Conservation (phyloP, 1,139 yeast species). For the Lodderomyces margitis region DNA sequence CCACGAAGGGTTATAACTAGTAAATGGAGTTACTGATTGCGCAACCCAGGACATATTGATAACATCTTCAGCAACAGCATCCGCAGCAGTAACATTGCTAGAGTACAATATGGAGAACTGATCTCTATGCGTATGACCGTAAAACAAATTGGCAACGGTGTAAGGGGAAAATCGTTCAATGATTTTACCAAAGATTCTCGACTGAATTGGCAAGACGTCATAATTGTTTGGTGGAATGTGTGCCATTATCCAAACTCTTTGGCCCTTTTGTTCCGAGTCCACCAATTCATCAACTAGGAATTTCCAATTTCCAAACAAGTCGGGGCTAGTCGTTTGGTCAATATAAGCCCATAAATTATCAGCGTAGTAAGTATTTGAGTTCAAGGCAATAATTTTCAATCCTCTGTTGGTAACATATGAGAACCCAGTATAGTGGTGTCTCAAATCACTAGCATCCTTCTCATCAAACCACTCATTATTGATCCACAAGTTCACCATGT, state of each 20-base stretch:
- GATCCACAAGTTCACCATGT: constrained; percentile 58
- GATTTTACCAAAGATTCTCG: constrained; percentile 54
- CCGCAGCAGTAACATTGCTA: constrained; percentile 28
- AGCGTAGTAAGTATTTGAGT: constrained; percentile 65
- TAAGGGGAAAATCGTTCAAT: constrained; percentile 67
- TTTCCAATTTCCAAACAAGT: constrained; percentile 61
- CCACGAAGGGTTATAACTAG: constrained; percentile 65
- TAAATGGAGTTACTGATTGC: constrained; percentile 66
- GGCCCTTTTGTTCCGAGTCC: constrained; percentile 54
- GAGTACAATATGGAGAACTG: constrained; percentile 60
- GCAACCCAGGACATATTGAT: constrained; percentile 62
- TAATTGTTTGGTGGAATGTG: constrained; percentile 59
- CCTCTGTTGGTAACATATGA: constrained; percentile 56
- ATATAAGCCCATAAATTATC: constrained; percentile 64
- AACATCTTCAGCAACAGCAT: constrained; percentile 38
- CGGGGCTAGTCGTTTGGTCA: constrained; percentile 51
- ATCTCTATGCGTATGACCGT: constrained; percentile 75
- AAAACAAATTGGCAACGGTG: constrained; percentile 66
- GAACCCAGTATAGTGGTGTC: constrained; percentile 59
- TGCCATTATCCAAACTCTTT: constrained; percentile 70
- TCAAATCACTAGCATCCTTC: constrained; percentile 19
- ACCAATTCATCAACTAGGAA: constrained; percentile 60
- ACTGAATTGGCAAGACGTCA: constrained; percentile 62
- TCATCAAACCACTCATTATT: constrained; percentile 36
- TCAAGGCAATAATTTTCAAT: constrained; percentile 59